A percentile compares a stretch with the other conserved stretches of the same genome.
phyloP scores from a whole-genome alignment of 225 moss, liverwort and hornwort species.

The Pseudisothecium myosuroides region DNA sequence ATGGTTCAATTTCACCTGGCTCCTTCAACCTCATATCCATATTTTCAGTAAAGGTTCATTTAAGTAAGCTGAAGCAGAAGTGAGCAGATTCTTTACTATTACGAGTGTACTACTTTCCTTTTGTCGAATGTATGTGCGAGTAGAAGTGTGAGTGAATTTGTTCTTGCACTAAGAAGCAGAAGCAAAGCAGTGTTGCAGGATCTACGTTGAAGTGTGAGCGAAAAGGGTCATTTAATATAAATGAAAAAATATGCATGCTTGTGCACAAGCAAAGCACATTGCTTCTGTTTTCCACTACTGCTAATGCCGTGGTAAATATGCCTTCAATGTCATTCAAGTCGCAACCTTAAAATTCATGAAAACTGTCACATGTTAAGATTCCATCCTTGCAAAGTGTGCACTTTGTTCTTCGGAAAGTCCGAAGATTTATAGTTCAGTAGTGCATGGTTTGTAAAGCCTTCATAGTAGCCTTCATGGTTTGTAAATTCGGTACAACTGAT shows the following conservation, averaged over 20 bases:
- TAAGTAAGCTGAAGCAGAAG: not conserved
- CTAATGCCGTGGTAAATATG: not conserved
- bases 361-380: not conserved
- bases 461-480: no score
- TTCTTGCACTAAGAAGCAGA: not conserved
- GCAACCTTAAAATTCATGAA: not conserved
- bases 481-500: not conserved
- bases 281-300: not conserved
- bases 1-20: not conserved
- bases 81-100: not conserved
- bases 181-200: not conserved
- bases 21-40: not conserved
- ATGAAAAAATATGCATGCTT: not conserved
- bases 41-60: not conserved
- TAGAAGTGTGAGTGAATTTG: not conserved
- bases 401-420: not conserved
- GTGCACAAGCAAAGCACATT: not conserved
- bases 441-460: not conserved
- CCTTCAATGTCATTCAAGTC: not conserved
- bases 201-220: not conserved
- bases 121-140: not conserved
- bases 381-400: not conserved
- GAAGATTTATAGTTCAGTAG: not conserved
- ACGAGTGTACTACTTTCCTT: not conserved
- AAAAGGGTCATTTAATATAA: not conserved